Evolutionary conservation across 805 yeast species (phyloP).

Genomic region (Torulaspora maleeae): DNA sequence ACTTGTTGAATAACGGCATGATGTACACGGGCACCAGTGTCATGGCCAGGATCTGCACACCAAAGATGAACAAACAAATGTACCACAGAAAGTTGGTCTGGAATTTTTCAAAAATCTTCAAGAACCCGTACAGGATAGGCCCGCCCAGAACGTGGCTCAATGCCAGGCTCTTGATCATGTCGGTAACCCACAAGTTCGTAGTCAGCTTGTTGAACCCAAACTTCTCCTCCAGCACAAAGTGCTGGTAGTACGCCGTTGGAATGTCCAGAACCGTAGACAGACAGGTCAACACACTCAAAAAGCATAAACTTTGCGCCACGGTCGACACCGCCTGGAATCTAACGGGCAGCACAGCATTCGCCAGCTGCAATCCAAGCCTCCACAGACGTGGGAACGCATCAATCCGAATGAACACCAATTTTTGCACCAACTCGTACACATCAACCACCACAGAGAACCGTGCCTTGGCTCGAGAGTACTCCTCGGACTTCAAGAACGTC

Average conservation of each 20-base stretch:
- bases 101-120: constrained; percentile 74
- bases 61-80: constrained; percentile 64
- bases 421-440: constrained; percentile 49
- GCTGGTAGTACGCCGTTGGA: constrained; percentile 70
- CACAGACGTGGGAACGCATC: constrained; percentile 65
- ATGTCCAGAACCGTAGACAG: constrained; percentile 50
- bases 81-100: constrained; percentile 81
- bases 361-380: constrained; percentile 43
- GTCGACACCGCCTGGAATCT: constrained; percentile 44
- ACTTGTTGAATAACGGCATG: constrained; percentile 88
- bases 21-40: constrained; percentile 79
- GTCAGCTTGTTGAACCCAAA: constrained; percentile 93
- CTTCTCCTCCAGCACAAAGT: constrained; percentile 86
- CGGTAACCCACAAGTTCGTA: constrained; percentile 62
- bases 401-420: constrained; percentile 51
- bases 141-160: constrained; percentile 59
- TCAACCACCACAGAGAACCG: constrained; percentile 57
- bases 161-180: constrained; percentile 55
- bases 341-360: constrained; percentile 27
- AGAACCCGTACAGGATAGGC: constrained; percentile 68
- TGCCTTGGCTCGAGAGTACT: constrained; percentile 75
- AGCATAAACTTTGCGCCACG: constrained; percentile 67
- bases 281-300: constrained; percentile 48
- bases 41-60: constrained; percentile 67
- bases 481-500: constrained; percentile 71